Base-by-base conservation (phyloP, 306 rosid species). In the Prunus padus region DNA sequence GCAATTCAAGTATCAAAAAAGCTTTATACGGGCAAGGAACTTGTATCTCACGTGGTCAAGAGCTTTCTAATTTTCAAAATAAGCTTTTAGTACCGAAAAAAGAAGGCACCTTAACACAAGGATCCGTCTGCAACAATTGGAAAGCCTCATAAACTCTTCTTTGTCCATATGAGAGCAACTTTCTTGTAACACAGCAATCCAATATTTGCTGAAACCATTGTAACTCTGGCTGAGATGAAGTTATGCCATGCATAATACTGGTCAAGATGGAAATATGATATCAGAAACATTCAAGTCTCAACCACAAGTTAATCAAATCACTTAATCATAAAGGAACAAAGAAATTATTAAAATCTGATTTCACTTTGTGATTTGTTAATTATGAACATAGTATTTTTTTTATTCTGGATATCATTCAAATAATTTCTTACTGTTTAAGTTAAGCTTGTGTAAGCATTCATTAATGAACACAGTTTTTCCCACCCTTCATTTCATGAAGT, bases 121-220 rank as follows among this genome's bases (percentile, higher is more conserved):
- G 88, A 84, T 90, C 95, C 19, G 77, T 71, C 72, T 71, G 90
- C 66, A 88, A 76, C 84, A 87, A 72, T 64, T 44, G 88, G 75
- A 89, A 73, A 73, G 89, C 91, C 51, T 87, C 80, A 57, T 62
- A 56, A 52, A 89, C 61, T 66, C 79, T 86, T 69, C 68, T 63
- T 67, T 71, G 84, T 67, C 93, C 93, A 3, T 56, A 73, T 20
- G 88, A 80, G 28, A 80, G 46, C 72, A 85, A 78, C 3, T 75
- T 61, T 73, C 70, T 87, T 31, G 88, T 66, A 74, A 71, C 86
- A 71, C 25, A 56, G n/a, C 82, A 47, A 45, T 77, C 78, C 60
- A 75, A 30, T 67, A 82, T 79, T 50, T 81, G 83, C 66, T 83
- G 88, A 69, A 74, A 65, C 81, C 79, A 77, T 30, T 78, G 67